A percentile compares a stretch with the other conserved stretches of the same genome.
Evolutionary conservation across 768 basidiomycete species (phyloP).

Genomic region (Coprinellus aureogranulatus): DNA sequence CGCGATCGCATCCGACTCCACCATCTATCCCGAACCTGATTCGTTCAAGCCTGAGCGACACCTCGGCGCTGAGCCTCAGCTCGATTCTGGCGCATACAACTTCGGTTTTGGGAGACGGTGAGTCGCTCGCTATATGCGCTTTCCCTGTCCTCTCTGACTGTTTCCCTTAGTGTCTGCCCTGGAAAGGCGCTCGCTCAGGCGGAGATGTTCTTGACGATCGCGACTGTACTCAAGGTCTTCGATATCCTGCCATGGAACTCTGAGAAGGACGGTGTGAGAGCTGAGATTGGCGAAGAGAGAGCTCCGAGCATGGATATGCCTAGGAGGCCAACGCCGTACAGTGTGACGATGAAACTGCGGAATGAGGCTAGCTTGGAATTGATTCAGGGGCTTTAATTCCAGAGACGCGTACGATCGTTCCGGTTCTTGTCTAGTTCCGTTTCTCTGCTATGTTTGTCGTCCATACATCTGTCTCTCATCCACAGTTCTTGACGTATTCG

Average conservation of each 20-base stretch:
- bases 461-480: too few species aligned
- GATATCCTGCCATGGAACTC: background rate
- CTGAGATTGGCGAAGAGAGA: background rate
- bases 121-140: background rate
- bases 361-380: background rate
- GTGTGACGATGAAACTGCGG: background rate
- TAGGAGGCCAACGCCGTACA: background rate
- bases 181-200: conserved; percentile 2
- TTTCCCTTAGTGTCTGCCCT: background rate
- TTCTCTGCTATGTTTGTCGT: too few species aligned
- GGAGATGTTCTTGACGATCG: conserved; percentile 2
- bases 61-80: background rate
- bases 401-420: too few species aligned
- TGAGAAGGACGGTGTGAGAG: conserved; percentile 1
- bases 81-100: background rate
- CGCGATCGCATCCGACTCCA: background rate
- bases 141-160: background rate
- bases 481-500: too few species aligned
- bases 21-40: background rate
- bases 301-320: conserved; percentile 1
- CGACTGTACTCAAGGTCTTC: conserved; percentile 1
- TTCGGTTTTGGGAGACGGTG: background rate
- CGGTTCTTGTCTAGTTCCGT: too few species aligned
- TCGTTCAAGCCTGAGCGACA: conserved; percentile 1
- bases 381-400: background rate